A percentile compares a stretch with the other conserved stretches of the same genome.
Evolutionary conservation across 306 rosid species (phyloP).

Genomic region (Rubus idaeus): DNA sequence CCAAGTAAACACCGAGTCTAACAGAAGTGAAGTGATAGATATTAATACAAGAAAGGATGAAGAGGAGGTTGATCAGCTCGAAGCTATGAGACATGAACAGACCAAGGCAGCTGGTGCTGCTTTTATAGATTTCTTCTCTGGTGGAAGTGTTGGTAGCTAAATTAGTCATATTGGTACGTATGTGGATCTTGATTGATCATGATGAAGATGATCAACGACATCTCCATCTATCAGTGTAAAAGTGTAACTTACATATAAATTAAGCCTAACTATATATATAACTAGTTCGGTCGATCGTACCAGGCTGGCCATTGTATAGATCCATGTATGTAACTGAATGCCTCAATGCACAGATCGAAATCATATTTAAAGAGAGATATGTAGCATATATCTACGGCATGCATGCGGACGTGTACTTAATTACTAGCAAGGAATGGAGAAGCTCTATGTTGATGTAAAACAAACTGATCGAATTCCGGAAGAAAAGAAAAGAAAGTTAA

Average conservation of each 20-base stretch:
- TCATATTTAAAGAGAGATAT: neutral
- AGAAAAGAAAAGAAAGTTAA: neutral
- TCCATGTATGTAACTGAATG: neutral
- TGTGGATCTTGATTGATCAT: neutral
- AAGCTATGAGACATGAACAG: slow-evolving; percentile 25
- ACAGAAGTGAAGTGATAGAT: slow-evolving; percentile 75
- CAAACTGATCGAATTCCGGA: neutral
- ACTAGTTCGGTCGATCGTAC: neutral
- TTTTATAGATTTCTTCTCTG: slow-evolving; percentile 65
- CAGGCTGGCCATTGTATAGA: neutral
- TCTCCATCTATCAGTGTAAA: slow-evolving; percentile 10
- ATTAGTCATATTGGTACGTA: neutral
- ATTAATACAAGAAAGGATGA: slow-evolving; percentile 57
- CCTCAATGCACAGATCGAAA: neutral
- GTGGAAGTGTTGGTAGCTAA: slow-evolving; percentile 24
- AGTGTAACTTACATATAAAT: neutral
- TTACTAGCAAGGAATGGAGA: neutral
- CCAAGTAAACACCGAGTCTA: slow-evolving; percentile 65
- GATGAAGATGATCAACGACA: slow-evolving; percentile 22
- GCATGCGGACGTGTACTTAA: neutral
- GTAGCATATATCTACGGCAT: neutral
- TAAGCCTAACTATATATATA: neutral
- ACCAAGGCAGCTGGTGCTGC: slow-evolving; percentile 38
- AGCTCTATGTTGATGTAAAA: neutral
- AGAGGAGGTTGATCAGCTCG: slow-evolving; percentile 65